phyloP scores from a whole-genome alignment of 805 yeast species.

The Lipomyces yamadae region DNA sequence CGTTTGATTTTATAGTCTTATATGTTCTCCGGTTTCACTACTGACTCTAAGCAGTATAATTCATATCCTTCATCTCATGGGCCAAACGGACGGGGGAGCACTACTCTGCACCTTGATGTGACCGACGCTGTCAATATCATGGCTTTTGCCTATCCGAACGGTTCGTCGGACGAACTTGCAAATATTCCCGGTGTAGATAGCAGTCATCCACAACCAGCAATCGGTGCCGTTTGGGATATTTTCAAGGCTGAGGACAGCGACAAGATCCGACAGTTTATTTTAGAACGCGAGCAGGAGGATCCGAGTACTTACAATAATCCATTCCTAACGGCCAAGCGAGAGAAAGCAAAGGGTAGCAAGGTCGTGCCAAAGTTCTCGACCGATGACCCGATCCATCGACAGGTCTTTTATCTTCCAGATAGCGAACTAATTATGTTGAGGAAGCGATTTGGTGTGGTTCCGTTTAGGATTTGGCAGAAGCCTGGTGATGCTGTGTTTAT shows the following conservation, averaged over 20 bases:
- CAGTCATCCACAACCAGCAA: neutral
- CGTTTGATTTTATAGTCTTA: neutral
- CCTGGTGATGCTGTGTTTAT: slow-evolving; percentile 37
- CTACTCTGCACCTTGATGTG: slow-evolving; percentile 32
- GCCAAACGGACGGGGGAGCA: slow-evolving; percentile 24
- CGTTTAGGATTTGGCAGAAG: slow-evolving; percentile 31
- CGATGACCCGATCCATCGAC: slow-evolving; percentile 36
- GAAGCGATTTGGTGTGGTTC: slow-evolving; percentile 24
- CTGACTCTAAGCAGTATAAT: slow-evolving; percentile 18
- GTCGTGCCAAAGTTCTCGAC: slow-evolving; percentile 12
- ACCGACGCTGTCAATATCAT: slow-evolving; percentile 34
- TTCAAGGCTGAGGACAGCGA: slow-evolving; percentile 32
- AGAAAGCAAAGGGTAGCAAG: slow-evolving; percentile 12
- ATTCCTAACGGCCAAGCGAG: slow-evolving; percentile 15
- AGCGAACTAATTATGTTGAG: slow-evolving; percentile 28
- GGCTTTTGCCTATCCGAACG: slow-evolving; percentile 27
- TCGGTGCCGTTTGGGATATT: slow-evolving; percentile 36
- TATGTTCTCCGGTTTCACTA: neutral
- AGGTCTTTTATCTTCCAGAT: slow-evolving; percentile 29
- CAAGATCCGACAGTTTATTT: slow-evolving; percentile 26
- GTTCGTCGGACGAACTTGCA: slow-evolving; percentile 11
- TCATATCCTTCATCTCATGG: slow-evolving; percentile 30
- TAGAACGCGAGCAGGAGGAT: slow-evolving; percentile 30
- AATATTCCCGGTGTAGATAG: slow-evolving; percentile 24
- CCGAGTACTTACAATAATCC: slow-evolving; percentile 29